Percentiles rank a stretch among this genome's conserved stretches.
Evolutionary conservation across 1,139 yeast species (phyloP).

Genomic region (Candida sp.): DNA sequence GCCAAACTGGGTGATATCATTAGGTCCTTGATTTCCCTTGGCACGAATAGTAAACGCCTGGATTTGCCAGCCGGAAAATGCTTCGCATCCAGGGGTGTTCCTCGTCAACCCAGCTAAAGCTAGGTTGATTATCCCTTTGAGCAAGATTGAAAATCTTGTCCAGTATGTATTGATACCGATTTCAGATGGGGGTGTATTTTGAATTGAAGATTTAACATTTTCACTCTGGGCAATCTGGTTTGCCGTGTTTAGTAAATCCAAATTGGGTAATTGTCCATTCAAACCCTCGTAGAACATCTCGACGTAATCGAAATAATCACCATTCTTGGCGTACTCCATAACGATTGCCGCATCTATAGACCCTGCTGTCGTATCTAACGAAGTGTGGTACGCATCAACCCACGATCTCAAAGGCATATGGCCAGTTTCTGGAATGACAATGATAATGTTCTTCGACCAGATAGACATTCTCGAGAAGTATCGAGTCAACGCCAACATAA

Average conservation of each 20-base stretch:
- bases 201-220: constrained; percentile 66
- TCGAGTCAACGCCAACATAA: constrained; percentile 70
- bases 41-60: constrained; percentile 86
- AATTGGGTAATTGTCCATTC: constrained; percentile 93
- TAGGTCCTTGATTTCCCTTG: constrained; percentile 49
- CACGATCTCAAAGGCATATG: constrained; percentile 72
- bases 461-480: constrained; percentile 84
- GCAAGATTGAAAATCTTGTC: constrained; percentile 57
- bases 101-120: constrained; percentile 65
- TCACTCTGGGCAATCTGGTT: constrained; percentile 71
- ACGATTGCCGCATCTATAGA: constrained; percentile 90
- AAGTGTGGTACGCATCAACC: constrained; percentile 93
- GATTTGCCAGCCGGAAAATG: constrained; percentile 95
- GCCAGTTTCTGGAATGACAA: constrained; percentile 78
- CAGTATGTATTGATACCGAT: constrained; percentile 43
- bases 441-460: constrained; percentile 92
- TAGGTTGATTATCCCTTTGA: constrained; percentile 63
- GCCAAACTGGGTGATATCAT: constrained; percentile 90
- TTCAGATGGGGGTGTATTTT: constrained; percentile 50
- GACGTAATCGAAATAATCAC: constrained; percentile 69
- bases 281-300: constrained; percentile 84
- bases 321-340: constrained; percentile 67
- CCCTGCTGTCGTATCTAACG: constrained; percentile 90
- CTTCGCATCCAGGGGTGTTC: constrained; percentile 71
- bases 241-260: constrained; percentile 85